A percentile compares a stretch with the other conserved stretches of the same genome.
Conservation (phyloP, 352 stramenopile species). For the Pythium coloratum region DNA sequence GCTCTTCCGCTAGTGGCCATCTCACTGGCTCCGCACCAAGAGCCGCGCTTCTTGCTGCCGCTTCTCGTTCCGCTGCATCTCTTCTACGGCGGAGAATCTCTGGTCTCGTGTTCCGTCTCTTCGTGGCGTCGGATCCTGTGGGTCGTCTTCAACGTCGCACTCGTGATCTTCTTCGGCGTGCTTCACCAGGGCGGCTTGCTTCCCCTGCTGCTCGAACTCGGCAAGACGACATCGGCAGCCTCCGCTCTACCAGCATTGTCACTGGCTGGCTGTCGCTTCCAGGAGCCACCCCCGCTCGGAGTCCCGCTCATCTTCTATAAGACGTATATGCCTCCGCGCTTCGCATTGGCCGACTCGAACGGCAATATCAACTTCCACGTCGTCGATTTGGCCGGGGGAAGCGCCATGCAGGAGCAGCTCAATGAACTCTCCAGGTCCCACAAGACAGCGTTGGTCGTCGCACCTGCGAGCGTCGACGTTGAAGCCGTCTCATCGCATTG, state of each 20-base stretch:
- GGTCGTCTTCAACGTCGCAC: conserved; percentile 49
- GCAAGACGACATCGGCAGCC: conserved; percentile 13
- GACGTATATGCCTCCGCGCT: conserved; percentile 83
- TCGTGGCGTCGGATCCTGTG: conserved; percentile 29
- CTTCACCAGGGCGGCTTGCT: conserved; percentile 74
- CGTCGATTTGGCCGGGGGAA: conserved; percentile 50
- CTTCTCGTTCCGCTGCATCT: conserved; percentile 83
- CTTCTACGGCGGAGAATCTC: conserved; percentile 28
- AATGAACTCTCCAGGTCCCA: not conserved
- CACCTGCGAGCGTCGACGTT: conserved; percentile 47
- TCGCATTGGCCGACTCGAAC: conserved; percentile 41
- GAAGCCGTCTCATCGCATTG: conserved; percentile 18
- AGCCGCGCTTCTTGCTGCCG: conserved; percentile 91
- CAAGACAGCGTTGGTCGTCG: conserved; percentile 32
- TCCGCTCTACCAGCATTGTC: conserved; percentile 22
- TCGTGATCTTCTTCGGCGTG: conserved; percentile 67
- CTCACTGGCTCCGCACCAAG: conserved; percentile 93
- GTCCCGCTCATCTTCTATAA: conserved; percentile 62
- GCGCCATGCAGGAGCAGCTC: conserved; percentile 21
- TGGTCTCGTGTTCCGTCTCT: not conserved
- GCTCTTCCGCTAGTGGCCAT: conserved; percentile 78
- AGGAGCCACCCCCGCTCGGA: conserved; percentile 9
- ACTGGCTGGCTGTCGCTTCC: conserved; percentile 34
- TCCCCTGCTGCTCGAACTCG: conserved; percentile 54
- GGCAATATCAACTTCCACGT: conserved; percentile 35